Evolutionary conservation across 2,329 filamentous ascomycete species (phyloP).

Genomic region (Pseudogymnoascus sp.): DNA sequence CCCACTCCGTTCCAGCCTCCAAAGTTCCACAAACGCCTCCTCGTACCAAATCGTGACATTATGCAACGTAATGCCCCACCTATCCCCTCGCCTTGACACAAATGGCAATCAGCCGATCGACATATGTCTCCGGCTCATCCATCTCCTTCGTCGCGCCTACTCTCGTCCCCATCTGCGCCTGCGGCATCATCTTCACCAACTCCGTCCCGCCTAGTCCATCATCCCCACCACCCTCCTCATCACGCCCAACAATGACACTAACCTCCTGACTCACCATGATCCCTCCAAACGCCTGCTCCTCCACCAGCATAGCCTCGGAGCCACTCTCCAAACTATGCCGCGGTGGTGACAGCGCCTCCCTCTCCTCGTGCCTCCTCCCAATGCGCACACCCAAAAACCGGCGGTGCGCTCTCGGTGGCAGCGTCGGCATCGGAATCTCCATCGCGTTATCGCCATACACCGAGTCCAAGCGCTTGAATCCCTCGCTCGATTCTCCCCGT

Average conservation of each 20-base stretch:
- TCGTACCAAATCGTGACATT: neutral
- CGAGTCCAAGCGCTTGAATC: neutral
- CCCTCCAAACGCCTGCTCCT: constrained; percentile 36
- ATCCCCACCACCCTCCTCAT: constrained; percentile 13
- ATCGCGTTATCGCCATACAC: neutral
- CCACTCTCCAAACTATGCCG: constrained; percentile 10
- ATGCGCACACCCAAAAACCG: neutral
- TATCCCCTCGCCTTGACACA: neutral
- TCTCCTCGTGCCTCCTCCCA: neutral
- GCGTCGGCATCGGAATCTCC: neutral
- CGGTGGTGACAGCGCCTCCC: neutral
- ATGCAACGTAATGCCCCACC: neutral
- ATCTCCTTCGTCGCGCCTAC: neutral
- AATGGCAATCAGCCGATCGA: neutral
- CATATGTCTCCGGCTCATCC: constrained; percentile 5
- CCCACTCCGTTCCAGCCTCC: neutral
- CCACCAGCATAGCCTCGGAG: constrained; percentile 16
- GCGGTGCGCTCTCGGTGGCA: neutral
- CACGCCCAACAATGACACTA: constrained; percentile 39
- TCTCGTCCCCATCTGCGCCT: neutral
- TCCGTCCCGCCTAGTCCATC: neutral
- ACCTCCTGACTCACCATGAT: constrained; percentile 57
- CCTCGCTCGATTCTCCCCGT: neutral
- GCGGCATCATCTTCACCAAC: neutral
- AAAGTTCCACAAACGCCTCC: neutral